Evolutionary conservation across 257 asterid species (phyloP).

Genomic region (Solanum phureja): DNA sequence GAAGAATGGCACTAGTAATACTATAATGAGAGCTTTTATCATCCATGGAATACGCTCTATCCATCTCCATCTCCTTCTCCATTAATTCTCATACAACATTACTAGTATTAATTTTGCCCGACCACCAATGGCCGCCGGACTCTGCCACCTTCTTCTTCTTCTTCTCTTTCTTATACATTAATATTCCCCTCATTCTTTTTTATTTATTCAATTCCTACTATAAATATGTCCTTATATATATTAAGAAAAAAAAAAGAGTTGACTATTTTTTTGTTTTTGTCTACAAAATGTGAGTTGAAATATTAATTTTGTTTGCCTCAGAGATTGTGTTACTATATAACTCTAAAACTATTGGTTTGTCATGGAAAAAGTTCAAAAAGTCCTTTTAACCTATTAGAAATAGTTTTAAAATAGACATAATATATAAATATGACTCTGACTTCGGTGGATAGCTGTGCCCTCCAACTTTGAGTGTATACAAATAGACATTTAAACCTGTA

Average conservation of each 20-base stretch:
- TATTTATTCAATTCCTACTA: not conserved
- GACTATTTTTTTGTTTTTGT: too few species aligned
- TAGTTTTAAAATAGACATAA: too few species aligned
- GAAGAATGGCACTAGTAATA: slow-evolving; percentile 43
- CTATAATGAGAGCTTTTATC: slow-evolving; percentile 43
- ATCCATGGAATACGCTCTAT: slow-evolving; percentile 21
- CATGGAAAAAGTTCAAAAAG: not conserved
- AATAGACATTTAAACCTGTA: too few species aligned
- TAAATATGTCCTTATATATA: not conserved
- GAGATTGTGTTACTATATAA: not conserved
- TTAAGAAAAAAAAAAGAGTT: too few species aligned
- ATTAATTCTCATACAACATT: not conserved
- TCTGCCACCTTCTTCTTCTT: not conserved
- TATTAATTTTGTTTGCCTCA: not conserved
- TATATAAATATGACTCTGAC: too few species aligned
- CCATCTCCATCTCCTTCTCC: slow-evolving; percentile 29
- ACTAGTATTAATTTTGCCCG: not conserved
- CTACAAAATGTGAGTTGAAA: not conserved
- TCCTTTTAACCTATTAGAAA: not conserved
- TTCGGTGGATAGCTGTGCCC: not conserved
- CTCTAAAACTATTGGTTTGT: not conserved
- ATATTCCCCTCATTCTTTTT: not conserved
- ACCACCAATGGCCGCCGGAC: not conserved
- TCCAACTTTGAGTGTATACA: too few species aligned
- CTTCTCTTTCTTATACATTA: not conserved